phyloP scores from a whole-genome alignment of 345 rosid genomes.

The Carallia brachiata region DNA sequence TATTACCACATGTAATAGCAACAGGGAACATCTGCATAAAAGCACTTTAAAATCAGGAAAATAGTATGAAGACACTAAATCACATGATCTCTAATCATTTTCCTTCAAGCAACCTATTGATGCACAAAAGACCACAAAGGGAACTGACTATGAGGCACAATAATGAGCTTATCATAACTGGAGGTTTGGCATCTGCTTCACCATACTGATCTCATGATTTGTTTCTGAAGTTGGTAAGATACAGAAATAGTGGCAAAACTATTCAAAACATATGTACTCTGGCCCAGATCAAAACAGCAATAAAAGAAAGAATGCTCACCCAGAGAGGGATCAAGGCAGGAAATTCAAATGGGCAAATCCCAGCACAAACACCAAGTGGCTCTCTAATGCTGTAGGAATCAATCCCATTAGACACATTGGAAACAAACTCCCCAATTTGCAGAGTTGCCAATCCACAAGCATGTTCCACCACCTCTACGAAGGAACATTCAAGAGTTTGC shows the following conservation, averaged over 20 bases:
- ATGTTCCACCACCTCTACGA: slow-evolving; percentile 51
- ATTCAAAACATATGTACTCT: neutral
- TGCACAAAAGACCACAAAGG: neutral
- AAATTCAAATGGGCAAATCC: slow-evolving; percentile 48
- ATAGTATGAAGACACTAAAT: neutral
- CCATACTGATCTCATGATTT: neutral
- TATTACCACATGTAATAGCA: slow-evolving; percentile 53
- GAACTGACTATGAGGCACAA: neutral
- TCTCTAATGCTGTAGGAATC: slow-evolving; percentile 48
- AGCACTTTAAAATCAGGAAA: neutral
- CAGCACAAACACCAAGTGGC: slow-evolving; percentile 59
- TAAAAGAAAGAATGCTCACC: slow-evolving; percentile 30
- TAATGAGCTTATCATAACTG: neutral
- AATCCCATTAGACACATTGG: slow-evolving; percentile 42
- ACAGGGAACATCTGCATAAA: slow-evolving; percentile 46
- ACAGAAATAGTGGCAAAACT: neutral
- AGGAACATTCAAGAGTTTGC: slow-evolving; percentile 20
- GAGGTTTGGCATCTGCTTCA: neutral
- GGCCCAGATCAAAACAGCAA: neutral
- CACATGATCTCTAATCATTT: neutral
- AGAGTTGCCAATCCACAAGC: slow-evolving; percentile 50
- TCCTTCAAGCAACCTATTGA: neutral
- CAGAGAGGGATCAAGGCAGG: slow-evolving; percentile 53
- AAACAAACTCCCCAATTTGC: slow-evolving; percentile 46
- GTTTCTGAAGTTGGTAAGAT: neutral